Evolutionary conservation across 202 grass and related monocot genomes (phyloP), one percentile per base, ranked within the genome.

Genomic region (Carex arenaria): DNA sequence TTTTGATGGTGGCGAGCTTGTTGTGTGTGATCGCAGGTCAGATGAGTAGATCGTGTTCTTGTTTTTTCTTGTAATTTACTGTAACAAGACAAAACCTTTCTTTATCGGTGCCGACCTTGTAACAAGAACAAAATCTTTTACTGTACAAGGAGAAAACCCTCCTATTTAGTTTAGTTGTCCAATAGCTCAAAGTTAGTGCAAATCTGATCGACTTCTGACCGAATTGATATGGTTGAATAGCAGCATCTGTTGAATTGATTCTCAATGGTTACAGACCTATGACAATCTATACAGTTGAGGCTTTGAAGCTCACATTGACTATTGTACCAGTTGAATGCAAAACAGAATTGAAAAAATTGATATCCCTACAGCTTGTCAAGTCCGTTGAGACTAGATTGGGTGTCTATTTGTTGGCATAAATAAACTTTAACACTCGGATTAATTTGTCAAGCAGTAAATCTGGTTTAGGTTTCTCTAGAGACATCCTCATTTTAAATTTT

Each of bases 21-120:
- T 99, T 72, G 89, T 99, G 67, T 99, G 96, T 88, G 96, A 99
- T 91, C 96, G 96, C 68, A 99, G 96, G 96, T 99, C 69, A 38
- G 90, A 78, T 79, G 63, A 43, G 82, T 11, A 43, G 12, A 20
- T 61, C 51, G 61, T 47, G 1, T 67, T 9, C 45, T 66, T 78
- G 13, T 83, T 82, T 79, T 69, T 84, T 80, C 53, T 36, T 36
- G 26, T 84, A 71, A 57, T 7, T 65, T 59, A 67, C 14, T 76
- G 17, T 76, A 45, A 30, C 52, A 57, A 36, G 26, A 4, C 26
- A 77, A 23, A 31, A 36, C 12, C 42, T 13, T 73, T 72, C 51
- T 49, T 8, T 17, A 40, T 68, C 52, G 70, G 70, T 49, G 22
- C 9, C 70, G 51, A 74, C 45, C 42, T 19, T 59, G 55, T 59